Base-by-base conservation (phyloP, 352 stramenopile species). In the Pythium sp. region DNA sequence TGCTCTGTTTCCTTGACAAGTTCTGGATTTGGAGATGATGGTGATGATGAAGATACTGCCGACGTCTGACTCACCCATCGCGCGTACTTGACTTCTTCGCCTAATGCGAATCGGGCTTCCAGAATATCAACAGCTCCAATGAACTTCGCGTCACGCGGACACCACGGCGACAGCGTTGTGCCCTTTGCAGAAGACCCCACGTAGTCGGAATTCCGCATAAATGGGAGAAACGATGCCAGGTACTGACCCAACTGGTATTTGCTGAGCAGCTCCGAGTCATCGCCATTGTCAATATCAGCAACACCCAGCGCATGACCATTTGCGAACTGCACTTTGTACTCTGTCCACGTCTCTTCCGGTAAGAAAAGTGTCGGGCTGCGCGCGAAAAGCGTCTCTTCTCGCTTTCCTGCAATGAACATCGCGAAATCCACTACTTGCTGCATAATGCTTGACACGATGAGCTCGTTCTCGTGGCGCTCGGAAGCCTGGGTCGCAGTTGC, bases 31-130 rank as follows among this genome's bases (percentile, higher is more conserved):
- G 28, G 0, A 9, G 34, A 9, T 11, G 38, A 3, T 34, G 24
- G 4, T n/a, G n/a, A 22, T 22, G 53, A 22, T 32, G 20, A 30
- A 47, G n/a, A 58, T 24, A 41, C 34, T 26, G 62, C n/a, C 20
- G 34, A 62, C 9, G 62, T 72, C 4, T 57, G 68, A 70, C 71
- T 56, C 24, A 82, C 81, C 81, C 82, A 93, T 22, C 83, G 81
- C 34, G 89, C 64, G 34, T 87, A 86, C 60, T 92, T 90, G 26
- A 93, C 67, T 47, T 75, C 75, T 71, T 91, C 83, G 32, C 80
- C 82, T 5, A 91, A 72, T 7, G 83, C 69, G 18, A 80, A 80
- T 22, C 72, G 75, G n/a, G 81, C 79, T 47, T 87, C 70, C 18
- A 91, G 67, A 1, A 77, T 58, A 24, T 82, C 77, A 8, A 63